phyloP scores from a whole-genome alignment of 768 basidiomycete genomes.

The Sarcodon aspratus region DNA sequence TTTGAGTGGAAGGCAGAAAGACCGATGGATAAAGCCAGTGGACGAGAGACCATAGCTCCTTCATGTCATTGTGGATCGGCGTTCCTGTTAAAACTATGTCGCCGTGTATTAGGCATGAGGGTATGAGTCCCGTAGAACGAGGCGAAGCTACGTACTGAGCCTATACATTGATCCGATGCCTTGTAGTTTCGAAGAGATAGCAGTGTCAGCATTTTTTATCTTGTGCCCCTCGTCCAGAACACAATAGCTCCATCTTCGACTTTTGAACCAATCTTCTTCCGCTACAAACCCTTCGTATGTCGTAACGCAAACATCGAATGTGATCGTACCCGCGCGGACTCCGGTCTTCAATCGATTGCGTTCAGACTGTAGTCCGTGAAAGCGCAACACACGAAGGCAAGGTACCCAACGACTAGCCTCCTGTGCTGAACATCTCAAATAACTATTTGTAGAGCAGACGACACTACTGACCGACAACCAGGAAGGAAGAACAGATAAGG shows the following conservation, averaged over 20 bases:
- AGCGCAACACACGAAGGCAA: slow-evolving; percentile 40
- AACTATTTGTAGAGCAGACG: neutral
- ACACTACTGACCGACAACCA: slow-evolving; percentile 38
- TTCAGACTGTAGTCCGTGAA: slow-evolving; percentile 45
- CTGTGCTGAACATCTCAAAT: slow-evolving; percentile 13
- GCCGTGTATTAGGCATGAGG: neutral
- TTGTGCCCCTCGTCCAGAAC: slow-evolving; percentile 61
- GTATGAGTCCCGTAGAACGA: neutral
- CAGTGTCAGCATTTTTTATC: slow-evolving; percentile 59
- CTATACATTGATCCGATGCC: slow-evolving; percentile 46
- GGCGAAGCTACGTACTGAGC: slow-evolving; percentile 26
- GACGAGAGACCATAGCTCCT: slow-evolving; percentile 45
- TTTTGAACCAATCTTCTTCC: slow-evolving; percentile 52
- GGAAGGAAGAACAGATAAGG: slow-evolving; percentile 52
- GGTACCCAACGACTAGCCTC: slow-evolving; percentile 47
- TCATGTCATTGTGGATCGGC: slow-evolving; percentile 57
- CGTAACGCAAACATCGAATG: slow-evolving; percentile 44
- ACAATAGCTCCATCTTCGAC: slow-evolving; percentile 41
- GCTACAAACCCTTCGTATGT: slow-evolving; percentile 57
- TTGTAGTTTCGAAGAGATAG: slow-evolving; percentile 39
- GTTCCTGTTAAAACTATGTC: slow-evolving; percentile 57
- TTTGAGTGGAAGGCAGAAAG: slow-evolving; percentile 36
- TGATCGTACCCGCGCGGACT: slow-evolving; percentile 22
- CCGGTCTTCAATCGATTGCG: slow-evolving; percentile 41
- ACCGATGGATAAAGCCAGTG: slow-evolving; percentile 45